Conservation (phyloP, 345 rosid genomes). For the Moricandia arvensis region DNA sequence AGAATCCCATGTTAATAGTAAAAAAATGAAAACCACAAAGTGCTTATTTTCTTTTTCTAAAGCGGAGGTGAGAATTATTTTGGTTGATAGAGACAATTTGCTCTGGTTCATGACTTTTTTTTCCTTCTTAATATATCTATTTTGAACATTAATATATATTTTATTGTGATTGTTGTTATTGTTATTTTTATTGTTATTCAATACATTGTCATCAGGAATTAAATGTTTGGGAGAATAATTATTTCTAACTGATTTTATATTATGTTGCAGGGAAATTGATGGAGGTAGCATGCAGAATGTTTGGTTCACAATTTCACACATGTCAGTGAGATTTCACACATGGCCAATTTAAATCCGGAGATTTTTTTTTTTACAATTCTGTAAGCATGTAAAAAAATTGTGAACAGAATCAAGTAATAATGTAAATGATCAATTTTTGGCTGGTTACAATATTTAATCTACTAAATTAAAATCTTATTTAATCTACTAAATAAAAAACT, state of each 20-base stretch:
- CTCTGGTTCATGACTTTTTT: neutral
- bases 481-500: no score
- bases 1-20: slow-evolving; percentile 24
- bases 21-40: slow-evolving; percentile 21
- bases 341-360: neutral
- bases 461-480: neutral
- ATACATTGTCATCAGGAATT: neutral
- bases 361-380: slow-evolving; percentile 11
- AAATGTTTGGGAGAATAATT: neutral
- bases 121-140: neutral
- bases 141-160: neutral
- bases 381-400: slow-evolving; percentile 10
- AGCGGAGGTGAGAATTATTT: slow-evolving; percentile 5
- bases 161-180: neutral
- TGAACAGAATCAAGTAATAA: slow-evolving; percentile 16
- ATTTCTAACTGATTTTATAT: neutral
- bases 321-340: slow-evolving; percentile 22
- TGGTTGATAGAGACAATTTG: neutral
- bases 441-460: neutral
- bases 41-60: neutral
- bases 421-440: slow-evolving; percentile 37
- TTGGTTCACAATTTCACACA: slow-evolving; percentile 24
- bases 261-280: slow-evolving; percentile 38
- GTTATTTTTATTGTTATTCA: neutral
- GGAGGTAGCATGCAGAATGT: slow-evolving; percentile 36